Evolutionary conservation across 352 stramenopile genomes (phyloP), one percentile per base, ranked within the genome.

Genomic region (Achlya hypogyna): DNA sequence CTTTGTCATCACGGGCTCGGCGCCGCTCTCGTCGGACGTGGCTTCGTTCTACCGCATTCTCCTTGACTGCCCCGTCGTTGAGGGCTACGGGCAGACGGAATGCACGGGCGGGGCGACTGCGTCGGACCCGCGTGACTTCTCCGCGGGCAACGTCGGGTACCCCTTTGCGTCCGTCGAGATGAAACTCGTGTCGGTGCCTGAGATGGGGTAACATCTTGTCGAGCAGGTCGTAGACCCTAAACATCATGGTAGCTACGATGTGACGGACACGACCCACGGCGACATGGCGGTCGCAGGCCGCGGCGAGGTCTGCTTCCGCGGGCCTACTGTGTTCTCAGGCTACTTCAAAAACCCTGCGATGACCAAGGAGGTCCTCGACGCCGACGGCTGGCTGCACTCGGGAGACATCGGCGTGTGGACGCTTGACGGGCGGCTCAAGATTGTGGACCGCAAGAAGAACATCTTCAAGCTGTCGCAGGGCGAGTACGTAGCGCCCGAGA

Each of bases 21-120:
- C 96, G 9, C 95, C 96, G 0, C 78, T 99, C 40, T 86, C 89
- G 20, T 74, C 84, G 35, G 89, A 94, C 25, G 92, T 98, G 29
- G 96, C 98, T 75, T 87, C 88, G 42, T 98, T 98, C 71, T 93
- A 98, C 71, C 82, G 96, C 56, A 88, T 96, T 53, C 78, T 98
- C 34, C 86, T 98, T 31, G 89, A 87, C 62, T 84, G 87, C 20
- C 80, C 84, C 1, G 87, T 98, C 9, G 72, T 97, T 0, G 92
- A 98, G 73, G 95, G 93, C 42, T 98, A 98, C 69, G 96, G 96
- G 5, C 84, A 98, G 70, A 98, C 95, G 0, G 96, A 99, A 56
- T 78, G 75, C 0, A 73, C 58, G 9, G 76, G 74, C 0, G 70
- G 74, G n/a, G 80, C 78, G n/a, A 74, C 72, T 5, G 75, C 79